Percentiles rank a stretch among this genome's conserved stretches.
Evolutionary conservation across 2,329 filamentous ascomycete genomes (phyloP).

Genomic region (Exophiala xenobiotica): DNA sequence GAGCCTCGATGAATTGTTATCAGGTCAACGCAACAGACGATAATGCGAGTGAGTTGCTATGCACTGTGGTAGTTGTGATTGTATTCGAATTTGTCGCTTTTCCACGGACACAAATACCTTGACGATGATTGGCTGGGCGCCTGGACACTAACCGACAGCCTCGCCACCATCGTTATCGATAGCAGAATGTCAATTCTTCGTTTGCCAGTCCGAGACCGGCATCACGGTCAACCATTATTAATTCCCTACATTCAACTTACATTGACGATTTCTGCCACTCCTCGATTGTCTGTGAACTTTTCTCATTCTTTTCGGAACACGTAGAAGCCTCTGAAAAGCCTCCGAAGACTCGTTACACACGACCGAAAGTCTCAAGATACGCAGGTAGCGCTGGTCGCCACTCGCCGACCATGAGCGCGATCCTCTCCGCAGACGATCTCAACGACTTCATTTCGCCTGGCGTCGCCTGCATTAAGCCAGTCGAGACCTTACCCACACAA

Average conservation of each 20-base stretch:
- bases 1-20: too few species aligned
- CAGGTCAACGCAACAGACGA: too few species aligned
- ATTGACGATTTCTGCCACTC: too few species aligned
- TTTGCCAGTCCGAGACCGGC: neutral
- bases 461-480: conserved; percentile 95
- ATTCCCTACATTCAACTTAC: too few species aligned
- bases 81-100: too few species aligned
- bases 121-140: neutral
- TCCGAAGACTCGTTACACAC: neutral
- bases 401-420: conserved; percentile 74
- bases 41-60: too few species aligned
- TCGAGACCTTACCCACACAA: conserved; percentile 80
- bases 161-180: neutral
- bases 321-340: too few species aligned
- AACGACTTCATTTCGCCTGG: conserved; percentile 99
- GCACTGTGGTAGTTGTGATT: too few species aligned
- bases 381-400: conserved; percentile 10
- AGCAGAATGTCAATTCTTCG: neutral
- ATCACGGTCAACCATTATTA: neutral
- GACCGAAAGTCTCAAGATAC: neutral
- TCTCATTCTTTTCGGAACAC: too few species aligned
- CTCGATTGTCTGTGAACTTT: too few species aligned
- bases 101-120: neutral
- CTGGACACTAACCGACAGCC: neutral
- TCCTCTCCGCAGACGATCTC: conserved; percentile 91